These are phyloP conservation scores for Mycena vulgaris DNA, from an alignment of 768 basidiomycete species.

Conservation along the genomic window DNA sequence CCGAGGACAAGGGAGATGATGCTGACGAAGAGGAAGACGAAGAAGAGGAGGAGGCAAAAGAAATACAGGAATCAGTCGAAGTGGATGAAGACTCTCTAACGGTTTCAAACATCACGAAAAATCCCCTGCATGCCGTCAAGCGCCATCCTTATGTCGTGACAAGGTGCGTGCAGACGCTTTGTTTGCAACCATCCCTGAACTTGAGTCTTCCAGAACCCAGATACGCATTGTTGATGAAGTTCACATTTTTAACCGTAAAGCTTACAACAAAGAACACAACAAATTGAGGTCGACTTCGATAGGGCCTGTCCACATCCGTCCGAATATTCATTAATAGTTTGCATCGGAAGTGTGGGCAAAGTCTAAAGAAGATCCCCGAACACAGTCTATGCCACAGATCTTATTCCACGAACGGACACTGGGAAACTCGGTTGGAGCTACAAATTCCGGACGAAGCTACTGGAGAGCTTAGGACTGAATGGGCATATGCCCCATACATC, in stretches of 20 bases:
- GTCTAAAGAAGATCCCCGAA: conserved; percentile 14
- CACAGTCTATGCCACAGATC: conserved; percentile 42
- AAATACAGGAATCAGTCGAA: too few species aligned
- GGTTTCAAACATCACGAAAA: conserved; percentile 19
- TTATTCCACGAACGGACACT: conserved; percentile 46
- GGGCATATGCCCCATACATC: conserved; percentile 52
- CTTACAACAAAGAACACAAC: conserved; percentile 48
- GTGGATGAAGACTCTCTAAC: not conserved
- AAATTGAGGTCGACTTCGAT: conserved; percentile 42
- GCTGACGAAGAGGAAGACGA: conserved; percentile 12
- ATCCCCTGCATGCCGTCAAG: conserved; percentile 40
- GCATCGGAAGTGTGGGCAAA: conserved; percentile 39
- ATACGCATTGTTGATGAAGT: conserved; percentile 52
- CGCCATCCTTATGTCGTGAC: conserved; percentile 55
- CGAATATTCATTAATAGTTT: not conserved
- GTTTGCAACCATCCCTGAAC: not conserved
- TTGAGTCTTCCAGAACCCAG: conserved; percentile 45
- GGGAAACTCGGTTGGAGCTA: conserved; percentile 50
- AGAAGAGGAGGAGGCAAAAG: not conserved
- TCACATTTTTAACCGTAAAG: conserved; percentile 46
- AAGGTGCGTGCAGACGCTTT: conserved; percentile 41
- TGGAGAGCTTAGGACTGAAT: conserved; percentile 36
- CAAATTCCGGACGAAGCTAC: conserved; percentile 28
- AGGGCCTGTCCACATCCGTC: conserved; percentile 14
- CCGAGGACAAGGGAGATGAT: not conserved